Base-by-base conservation (phyloP, 257 asterid genomes). In the Henckelia pumila region DNA sequence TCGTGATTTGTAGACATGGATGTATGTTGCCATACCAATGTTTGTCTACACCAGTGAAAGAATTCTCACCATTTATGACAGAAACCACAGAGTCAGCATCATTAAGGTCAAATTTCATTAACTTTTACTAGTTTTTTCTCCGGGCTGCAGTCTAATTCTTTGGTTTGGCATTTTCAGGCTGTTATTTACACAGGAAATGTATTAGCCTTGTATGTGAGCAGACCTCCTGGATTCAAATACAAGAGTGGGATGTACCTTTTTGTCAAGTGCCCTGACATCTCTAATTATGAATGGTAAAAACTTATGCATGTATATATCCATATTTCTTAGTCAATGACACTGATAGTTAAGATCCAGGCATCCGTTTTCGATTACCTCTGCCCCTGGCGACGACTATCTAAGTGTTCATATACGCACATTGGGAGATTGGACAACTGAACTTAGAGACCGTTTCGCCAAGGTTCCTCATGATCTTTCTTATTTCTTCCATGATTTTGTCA, bases 181-280 rank as follows among this genome's bases (percentile, higher is more conserved):
- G 91, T 88, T 9, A 80, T 87, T 66, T 93, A 93, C 63, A 81
- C 95, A 56, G 96, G 99, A 67, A 88, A 90, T 72, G 96, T 93
- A 10, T 76, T 93, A 52, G 95, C 99, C 40, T 61, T 93, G 22
- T 84, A 93, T 85, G 77, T 90, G 97, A 86, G 89, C 59, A 93
- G 76, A 61, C 99, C 99, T 56, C 62, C 77, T 0, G 94, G 87
- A 59, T 88, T 93, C 88, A 88, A 79, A 73, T 93, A 90, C 84
- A 90, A 86, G 85, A 93, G 99, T 65, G 99, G 99, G 64, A 90
- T 90, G 95, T 93, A 93, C 76, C 78, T 93, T 57, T 93, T 93
- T 61, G 97, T 93, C 74, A 86, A 88, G 80, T 90, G 96, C 73
- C 92, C 89, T 13, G 87, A 88, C 71, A 79, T 93, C 63, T 90